Evolutionary conservation across 179 eudicot species (phyloP), one percentile per base, ranked within the genome.

Genomic region (Nepenthes alata): DNA sequence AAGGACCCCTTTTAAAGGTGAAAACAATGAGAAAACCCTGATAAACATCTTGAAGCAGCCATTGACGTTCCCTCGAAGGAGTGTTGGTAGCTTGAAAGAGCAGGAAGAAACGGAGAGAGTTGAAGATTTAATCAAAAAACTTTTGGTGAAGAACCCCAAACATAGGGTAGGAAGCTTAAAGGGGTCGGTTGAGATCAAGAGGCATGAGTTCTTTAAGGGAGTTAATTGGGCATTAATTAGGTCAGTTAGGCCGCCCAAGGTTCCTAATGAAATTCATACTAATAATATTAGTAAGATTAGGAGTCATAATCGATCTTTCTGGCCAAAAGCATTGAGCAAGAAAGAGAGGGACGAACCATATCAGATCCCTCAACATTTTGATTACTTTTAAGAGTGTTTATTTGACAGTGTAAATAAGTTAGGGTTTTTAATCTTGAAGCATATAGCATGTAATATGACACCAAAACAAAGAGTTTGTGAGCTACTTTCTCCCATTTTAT

Each of bases 221-320:
- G 84, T 87, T 63, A 87, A 87, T 72, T 87, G 89, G 90, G 95
- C 95, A 47, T 69, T 87, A 58, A 84, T 87, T 53, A 82, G 95
- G 78, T 78, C 95, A 4, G 86, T 84, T 44, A 75, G 67, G 70
- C 95, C 95, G 3, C 95, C 95, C 11, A 79, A 80, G 70, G 89
- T 87, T 16, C 95, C 95, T 39, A 74, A 56, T 39, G 81, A 84
- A 51, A 12, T 7, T 2, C 14, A 12, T 52, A 25, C 25, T 25
- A 25, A 25, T 25, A 55, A 2, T 25, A 15, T 37, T 36, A 25
- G 11, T 37, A 54, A 34, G 36, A 55, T 8, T 34, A 82, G 67
- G 64, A 72, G 41, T 56, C 12, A 55, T 55, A 15, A 15, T 11
- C 14, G 35, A 8, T 0, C 36, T 54, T 8, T 6, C 14, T 34